phyloP scores from a whole-genome alignment of 2,329 filamentous ascomycete genomes.

The Westerdykella ornata region DNA sequence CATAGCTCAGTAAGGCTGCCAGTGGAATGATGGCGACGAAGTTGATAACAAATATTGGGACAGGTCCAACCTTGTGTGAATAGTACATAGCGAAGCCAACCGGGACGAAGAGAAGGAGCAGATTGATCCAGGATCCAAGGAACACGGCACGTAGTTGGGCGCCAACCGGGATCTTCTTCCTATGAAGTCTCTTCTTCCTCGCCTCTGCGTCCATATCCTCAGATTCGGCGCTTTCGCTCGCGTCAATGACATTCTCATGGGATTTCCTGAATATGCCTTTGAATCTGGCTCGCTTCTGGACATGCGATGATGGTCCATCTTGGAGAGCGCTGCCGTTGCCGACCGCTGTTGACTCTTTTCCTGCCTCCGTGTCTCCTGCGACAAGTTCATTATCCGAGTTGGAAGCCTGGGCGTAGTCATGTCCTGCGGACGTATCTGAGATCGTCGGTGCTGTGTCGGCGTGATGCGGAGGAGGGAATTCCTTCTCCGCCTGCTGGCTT shows the following conservation, averaged over 20 bases:
- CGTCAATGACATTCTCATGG: slow-evolving; percentile 11
- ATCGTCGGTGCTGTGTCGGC: slow-evolving; percentile 25
- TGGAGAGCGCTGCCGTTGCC: slow-evolving; percentile 20
- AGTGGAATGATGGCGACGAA: slow-evolving; percentile 90
- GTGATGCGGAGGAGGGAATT: slow-evolving; percentile 24
- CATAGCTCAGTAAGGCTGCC: slow-evolving; percentile 77
- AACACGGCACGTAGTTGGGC: slow-evolving; percentile 64
- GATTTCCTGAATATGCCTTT: slow-evolving; percentile 29
- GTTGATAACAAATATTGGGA: slow-evolving; percentile 71
- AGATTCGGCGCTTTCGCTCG: slow-evolving; percentile 14
- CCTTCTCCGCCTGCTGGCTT: slow-evolving; percentile 20
- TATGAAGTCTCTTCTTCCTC: slow-evolving; percentile 25
- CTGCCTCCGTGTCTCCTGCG: slow-evolving; percentile 6
- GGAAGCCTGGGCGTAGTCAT: neutral
- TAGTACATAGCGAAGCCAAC: slow-evolving; percentile 69
- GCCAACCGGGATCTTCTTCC: slow-evolving; percentile 32
- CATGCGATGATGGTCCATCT: slow-evolving; percentile 14
- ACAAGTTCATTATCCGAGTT: slow-evolving; percentile 1
- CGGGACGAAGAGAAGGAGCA: slow-evolving; percentile 71
- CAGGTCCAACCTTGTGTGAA: slow-evolving; percentile 39
- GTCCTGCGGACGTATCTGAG: slow-evolving; percentile 14
- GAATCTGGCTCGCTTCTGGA: slow-evolving; percentile 17
- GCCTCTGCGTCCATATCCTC: slow-evolving; percentile 26
- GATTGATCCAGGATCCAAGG: slow-evolving; percentile 79
- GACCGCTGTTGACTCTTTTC: slow-evolving; percentile 15